Evolutionary conservation across 768 basidiomycete species (phyloP).

Genomic region (Pleurotus salmoneostramineus): DNA sequence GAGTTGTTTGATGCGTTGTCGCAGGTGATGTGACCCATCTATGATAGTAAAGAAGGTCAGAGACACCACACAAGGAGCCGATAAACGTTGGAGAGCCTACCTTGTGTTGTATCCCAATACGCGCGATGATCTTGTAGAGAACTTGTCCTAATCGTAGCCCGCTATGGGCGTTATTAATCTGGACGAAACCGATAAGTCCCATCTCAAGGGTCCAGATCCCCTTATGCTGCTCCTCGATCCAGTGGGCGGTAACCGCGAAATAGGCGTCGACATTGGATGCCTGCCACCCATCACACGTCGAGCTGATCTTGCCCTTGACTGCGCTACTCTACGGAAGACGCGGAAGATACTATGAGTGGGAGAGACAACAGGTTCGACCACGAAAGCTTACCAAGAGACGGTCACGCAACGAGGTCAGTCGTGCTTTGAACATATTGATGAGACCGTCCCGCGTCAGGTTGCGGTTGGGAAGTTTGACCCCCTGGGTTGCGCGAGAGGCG

Average conservation of each 20-base stretch:
- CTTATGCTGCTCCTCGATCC: constrained; percentile 27
- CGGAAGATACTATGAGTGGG: not conserved
- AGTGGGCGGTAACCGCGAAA: constrained; percentile 34
- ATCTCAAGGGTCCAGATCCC: constrained; percentile 22
- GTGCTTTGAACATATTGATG: constrained; percentile 20
- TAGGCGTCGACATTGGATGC: constrained; percentile 32
- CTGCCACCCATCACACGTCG: constrained; percentile 39
- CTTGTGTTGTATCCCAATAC: constrained; percentile 23
- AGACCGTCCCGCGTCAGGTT: constrained; percentile 22
- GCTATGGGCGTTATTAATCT: constrained; percentile 30
- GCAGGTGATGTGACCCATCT: constrained; percentile 30
- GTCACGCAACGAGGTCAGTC: not conserved
- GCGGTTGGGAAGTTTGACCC: constrained; percentile 29
- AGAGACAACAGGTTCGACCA: not conserved
- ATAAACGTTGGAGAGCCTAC: constrained; percentile 12
- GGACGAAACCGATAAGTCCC: constrained; percentile 29
- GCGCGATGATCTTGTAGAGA: constrained; percentile 27
- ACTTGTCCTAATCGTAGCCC: constrained; percentile 30
- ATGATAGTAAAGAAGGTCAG: constrained; percentile 7
- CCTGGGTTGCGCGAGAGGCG: constrained; percentile 29
- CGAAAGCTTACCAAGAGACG: not conserved
- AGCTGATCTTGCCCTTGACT: constrained; percentile 14
- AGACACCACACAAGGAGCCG: not conserved
- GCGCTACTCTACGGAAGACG: not conserved
- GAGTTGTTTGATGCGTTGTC: constrained; percentile 34